phyloP scores from a whole-genome alignment of 1,284 basidiomycete genomes.

The Leccinum solheimii region DNA sequence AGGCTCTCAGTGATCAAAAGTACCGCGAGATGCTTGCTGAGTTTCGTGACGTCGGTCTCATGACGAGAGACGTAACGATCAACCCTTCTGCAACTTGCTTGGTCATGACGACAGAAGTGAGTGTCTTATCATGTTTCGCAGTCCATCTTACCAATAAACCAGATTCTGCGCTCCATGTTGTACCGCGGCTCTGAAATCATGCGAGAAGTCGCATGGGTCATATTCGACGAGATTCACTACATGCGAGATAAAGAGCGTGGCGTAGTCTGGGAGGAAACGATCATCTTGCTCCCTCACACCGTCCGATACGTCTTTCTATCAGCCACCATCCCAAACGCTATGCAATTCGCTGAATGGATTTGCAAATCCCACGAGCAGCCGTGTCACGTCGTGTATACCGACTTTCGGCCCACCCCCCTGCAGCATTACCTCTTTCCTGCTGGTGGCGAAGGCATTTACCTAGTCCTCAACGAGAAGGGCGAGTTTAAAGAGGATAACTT shows the following conservation, averaged over 20 bases:
- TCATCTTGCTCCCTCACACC: constrained; percentile 93
- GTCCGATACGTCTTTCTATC: constrained; percentile 99
- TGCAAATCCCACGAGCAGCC: constrained; percentile 97
- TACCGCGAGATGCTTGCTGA: constrained; percentile 97
- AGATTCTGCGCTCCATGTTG: constrained; percentile 99
- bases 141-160: background rate
- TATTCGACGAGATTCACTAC: constrained; percentile 99
- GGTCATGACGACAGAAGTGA: constrained; percentile 98
- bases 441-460: constrained; percentile 94
- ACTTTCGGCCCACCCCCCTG: constrained; percentile 96
- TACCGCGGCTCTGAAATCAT: constrained; percentile 99
- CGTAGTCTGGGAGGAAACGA: constrained; percentile 91
- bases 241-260: constrained; percentile 97
- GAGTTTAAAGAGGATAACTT: constrained; percentile 98
- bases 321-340: constrained; percentile 99
- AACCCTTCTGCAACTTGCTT: constrained; percentile 96
- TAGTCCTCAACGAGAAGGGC: constrained; percentile 97
- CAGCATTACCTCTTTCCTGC: constrained; percentile 99
- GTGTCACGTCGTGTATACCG: constrained; percentile 99
- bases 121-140: constrained; percentile 19
- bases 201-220: constrained; percentile 99
- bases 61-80: constrained; percentile 99
- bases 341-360: constrained; percentile 99
- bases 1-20: constrained; percentile 98
- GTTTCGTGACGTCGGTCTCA: constrained; percentile 97